A percentile compares a stretch with the other conserved stretches of the same genome.
These are phyloP conservation scores for Fusarium scirpi DNA, from an alignment of 2,329 filamentous ascomycete species.

Conservation along the genomic window DNA sequence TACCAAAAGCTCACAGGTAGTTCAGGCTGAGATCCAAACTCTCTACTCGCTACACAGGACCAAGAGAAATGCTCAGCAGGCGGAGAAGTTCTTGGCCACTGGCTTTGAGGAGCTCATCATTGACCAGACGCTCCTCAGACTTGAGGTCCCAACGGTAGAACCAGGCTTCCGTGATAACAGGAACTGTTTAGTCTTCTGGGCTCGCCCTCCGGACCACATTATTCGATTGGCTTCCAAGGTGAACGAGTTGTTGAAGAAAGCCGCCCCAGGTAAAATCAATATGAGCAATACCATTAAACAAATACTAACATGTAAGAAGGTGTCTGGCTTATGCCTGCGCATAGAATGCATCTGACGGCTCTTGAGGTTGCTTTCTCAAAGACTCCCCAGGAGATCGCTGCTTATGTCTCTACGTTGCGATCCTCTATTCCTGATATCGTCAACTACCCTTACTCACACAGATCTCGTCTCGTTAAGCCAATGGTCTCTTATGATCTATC, in stretches of 20 bases:
- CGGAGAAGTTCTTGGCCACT: conserved; percentile 74
- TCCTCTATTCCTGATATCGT: conserved; percentile 70
- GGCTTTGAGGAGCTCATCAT: conserved; percentile 78
- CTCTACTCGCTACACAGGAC: conserved; percentile 80
- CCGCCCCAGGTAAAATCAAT: conserved; percentile 75
- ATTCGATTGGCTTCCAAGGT: conserved; percentile 74
- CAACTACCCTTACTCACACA: conserved; percentile 74
- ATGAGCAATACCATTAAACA: too few species aligned
- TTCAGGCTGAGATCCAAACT: conserved; percentile 73
- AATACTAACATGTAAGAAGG: conserved; percentile 58
- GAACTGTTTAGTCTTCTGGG: conserved; percentile 90
- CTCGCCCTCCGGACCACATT: conserved; percentile 80
- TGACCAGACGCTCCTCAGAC: conserved; percentile 79
- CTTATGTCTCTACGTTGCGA: conserved; percentile 69
- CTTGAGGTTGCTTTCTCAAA: conserved; percentile 87
- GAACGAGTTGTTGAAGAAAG: conserved; percentile 72
- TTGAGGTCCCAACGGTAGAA: conserved; percentile 73
- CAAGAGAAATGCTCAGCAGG: conserved; percentile 81
- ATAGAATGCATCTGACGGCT: conserved; percentile 85
- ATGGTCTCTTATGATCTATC: conserved; percentile 86
- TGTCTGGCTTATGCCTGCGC: conserved; percentile 86
- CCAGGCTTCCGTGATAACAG: conserved; percentile 80
- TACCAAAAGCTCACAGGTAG: background rate
- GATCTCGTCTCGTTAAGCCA: conserved; percentile 83
- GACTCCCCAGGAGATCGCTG: conserved; percentile 74